These are phyloP conservation scores for Beta lomatogona DNA, from an alignment of 179 eudicot genomes.

Conservation along the genomic window DNA sequence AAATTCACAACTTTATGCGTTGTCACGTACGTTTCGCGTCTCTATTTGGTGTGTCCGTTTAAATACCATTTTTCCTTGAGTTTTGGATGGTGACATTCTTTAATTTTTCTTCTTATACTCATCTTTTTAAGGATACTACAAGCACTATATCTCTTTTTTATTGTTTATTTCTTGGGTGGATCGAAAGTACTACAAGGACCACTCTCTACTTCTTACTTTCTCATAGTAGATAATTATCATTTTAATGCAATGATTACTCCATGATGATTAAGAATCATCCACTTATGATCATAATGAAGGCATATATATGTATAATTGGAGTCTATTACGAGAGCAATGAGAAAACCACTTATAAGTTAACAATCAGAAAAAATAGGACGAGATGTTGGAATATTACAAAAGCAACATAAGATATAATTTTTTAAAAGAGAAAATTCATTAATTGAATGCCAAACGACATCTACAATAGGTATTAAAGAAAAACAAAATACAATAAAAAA, in stretches of 20 bases:
- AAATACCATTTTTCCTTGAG: conserved; percentile 16
- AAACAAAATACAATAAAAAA: no score
- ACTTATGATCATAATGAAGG: neutral
- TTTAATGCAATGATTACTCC: neutral
- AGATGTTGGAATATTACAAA: no score
- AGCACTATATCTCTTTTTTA: neutral
- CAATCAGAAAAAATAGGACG: no score
- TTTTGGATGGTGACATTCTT: neutral
- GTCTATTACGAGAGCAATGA: no score
- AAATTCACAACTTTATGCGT: conserved; percentile 5
- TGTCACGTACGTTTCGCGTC: conserved; percentile 1
- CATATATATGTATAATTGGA: no score
- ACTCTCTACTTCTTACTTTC: neutral
- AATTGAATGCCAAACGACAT: no score
- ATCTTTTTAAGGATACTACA: neutral
- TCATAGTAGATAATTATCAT: neutral
- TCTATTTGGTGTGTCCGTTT: conserved; percentile 6
- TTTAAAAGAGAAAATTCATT: no score
- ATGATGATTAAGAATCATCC: neutral
- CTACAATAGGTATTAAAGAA: no score
- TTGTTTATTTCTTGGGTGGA: neutral
- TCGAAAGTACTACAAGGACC: neutral
- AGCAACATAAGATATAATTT: no score
- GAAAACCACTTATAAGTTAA: no score
- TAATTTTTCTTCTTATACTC: neutral